These are phyloP conservation scores for Nothopassalora personata DNA, from an alignment of 2,329 filamentous ascomycete genomes.

Conservation along the genomic window DNA sequence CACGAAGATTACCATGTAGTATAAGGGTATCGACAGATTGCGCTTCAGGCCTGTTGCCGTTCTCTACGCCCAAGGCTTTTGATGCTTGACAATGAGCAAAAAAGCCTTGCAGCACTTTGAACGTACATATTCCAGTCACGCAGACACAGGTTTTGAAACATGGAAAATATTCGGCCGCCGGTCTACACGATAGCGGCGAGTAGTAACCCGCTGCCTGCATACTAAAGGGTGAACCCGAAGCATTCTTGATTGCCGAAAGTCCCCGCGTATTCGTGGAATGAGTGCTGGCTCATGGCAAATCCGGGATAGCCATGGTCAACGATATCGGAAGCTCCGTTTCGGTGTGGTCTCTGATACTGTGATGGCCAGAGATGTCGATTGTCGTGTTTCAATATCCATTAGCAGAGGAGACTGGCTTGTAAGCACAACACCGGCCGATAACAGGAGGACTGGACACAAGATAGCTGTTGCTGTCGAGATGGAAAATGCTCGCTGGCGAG, in stretches of 20 bases:
- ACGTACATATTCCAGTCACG: not conserved
- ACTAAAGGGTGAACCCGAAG: constrained; percentile 5
- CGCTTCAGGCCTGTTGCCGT: not conserved
- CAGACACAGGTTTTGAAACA: not conserved
- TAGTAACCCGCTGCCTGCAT: not conserved
- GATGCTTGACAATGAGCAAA: not conserved
- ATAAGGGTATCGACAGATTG: not conserved
- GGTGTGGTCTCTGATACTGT: constrained; percentile 3
- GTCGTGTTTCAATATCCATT: not conserved
- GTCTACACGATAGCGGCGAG: not conserved
- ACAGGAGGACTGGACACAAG: constrained; percentile 2
- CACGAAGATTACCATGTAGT: not conserved
- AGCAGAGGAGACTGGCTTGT: constrained; percentile 3
- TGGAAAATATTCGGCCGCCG: too few species aligned
- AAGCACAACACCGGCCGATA: constrained; percentile 5
- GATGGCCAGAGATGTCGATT: not conserved
- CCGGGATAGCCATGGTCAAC: constrained; percentile 5
- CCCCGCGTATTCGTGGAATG: constrained; percentile 15
- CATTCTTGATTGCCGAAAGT: constrained; percentile 8
- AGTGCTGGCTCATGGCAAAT: constrained; percentile 10
- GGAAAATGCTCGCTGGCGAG: not conserved
- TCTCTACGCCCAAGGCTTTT: too few species aligned
- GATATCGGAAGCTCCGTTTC: constrained; percentile 1
- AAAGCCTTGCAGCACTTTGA: not conserved
- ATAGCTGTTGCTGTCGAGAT: not conserved